Conservation (phyloP, 768 basidiomycete species). For the Nevesoporus exiguus region DNA sequence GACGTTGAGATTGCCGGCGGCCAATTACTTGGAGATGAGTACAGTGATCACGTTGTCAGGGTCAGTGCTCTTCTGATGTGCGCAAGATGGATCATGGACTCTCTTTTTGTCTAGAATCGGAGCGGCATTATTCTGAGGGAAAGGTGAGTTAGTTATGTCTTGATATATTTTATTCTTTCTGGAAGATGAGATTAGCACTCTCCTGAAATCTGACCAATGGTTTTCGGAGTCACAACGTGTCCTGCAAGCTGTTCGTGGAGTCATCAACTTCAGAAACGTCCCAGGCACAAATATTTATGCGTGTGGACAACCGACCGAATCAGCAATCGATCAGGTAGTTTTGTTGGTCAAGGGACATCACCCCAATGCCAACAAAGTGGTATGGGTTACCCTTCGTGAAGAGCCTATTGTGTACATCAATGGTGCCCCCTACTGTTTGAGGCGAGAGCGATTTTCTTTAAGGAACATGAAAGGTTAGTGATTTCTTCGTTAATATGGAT, state of each 20-base stretch:
- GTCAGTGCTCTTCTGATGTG: slow-evolving; percentile 36
- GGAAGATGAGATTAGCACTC: slow-evolving; percentile 46
- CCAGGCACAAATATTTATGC: slow-evolving; percentile 82
- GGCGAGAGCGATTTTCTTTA: slow-evolving; percentile 80
- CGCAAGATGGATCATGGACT: neutral
- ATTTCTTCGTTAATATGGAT: neutral
- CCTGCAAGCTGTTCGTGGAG: slow-evolving; percentile 76
- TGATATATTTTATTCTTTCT: neutral
- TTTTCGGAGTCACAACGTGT: slow-evolving; percentile 65
- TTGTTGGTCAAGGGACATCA: slow-evolving; percentile 56
- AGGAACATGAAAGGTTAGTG: slow-evolving; percentile 87
- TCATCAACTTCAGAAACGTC: slow-evolving; percentile 89
- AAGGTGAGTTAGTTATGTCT: slow-evolving; percentile 46
- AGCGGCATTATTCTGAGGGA: slow-evolving; percentile 92
- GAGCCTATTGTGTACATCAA: slow-evolving; percentile 92
- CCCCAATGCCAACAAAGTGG: slow-evolving; percentile 57
- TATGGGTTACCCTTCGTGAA: slow-evolving; percentile 94
- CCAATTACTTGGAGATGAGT: slow-evolving; percentile 90
- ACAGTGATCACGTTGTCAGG: slow-evolving; percentile 90
- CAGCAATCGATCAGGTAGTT: slow-evolving; percentile 82
- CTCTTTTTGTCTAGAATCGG: slow-evolving; percentile 59
- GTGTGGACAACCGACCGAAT: slow-evolving; percentile 85
- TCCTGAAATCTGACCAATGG: slow-evolving; percentile 95
- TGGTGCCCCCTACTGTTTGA: slow-evolving; percentile 85
- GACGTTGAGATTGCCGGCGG: slow-evolving; percentile 76